Percentiles rank a stretch among this genome's conserved stretches.
These are phyloP conservation scores for Elongisporangium anandrum DNA, from an alignment of 352 stramenopile genomes.

Conservation along the genomic window DNA sequence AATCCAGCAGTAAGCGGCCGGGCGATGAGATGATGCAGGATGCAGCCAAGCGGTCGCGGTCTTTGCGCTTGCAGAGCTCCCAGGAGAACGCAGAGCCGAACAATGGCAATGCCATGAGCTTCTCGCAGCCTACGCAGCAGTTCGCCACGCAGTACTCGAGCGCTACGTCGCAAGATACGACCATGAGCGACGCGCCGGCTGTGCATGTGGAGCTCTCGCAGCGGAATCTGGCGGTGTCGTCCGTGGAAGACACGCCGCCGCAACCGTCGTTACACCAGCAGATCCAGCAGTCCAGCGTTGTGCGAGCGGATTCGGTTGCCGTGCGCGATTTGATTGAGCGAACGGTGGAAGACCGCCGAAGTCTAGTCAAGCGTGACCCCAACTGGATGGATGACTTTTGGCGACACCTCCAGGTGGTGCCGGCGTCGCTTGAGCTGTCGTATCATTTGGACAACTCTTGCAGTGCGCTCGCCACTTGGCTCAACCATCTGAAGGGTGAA, in stretches of 20 bases:
- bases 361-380: conserved; percentile 9
- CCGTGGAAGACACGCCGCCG: conserved; percentile 2
- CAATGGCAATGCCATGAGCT: conserved; percentile 23
- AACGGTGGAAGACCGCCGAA: conserved; percentile 23
- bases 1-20: background rate
- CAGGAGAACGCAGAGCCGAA: conserved; percentile 13
- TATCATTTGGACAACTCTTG: conserved; percentile 33
- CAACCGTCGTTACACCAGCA: background rate
- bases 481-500: conserved; percentile 7
- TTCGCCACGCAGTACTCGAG: background rate
- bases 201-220: background rate
- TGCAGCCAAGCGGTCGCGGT: conserved; percentile 4
- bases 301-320: conserved; percentile 5
- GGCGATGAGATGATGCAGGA: background rate
- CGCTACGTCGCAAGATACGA: conserved; percentile 9
- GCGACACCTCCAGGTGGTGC: conserved; percentile 19
- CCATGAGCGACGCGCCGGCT: background rate
- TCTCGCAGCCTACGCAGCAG: conserved; percentile 7
- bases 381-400: conserved; percentile 28
- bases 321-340: conserved; percentile 16
- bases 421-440: conserved; percentile 20
- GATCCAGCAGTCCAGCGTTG: background rate
- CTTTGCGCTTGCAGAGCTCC: conserved; percentile 6
- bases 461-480: conserved; percentile 33
- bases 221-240: conserved; percentile 7